A percentile compares a stretch with the other conserved stretches of the same genome.
phyloP scores from a whole-genome alignment of 192 early-diverging fungal genomes.

The Coemansia sp. region DNA sequence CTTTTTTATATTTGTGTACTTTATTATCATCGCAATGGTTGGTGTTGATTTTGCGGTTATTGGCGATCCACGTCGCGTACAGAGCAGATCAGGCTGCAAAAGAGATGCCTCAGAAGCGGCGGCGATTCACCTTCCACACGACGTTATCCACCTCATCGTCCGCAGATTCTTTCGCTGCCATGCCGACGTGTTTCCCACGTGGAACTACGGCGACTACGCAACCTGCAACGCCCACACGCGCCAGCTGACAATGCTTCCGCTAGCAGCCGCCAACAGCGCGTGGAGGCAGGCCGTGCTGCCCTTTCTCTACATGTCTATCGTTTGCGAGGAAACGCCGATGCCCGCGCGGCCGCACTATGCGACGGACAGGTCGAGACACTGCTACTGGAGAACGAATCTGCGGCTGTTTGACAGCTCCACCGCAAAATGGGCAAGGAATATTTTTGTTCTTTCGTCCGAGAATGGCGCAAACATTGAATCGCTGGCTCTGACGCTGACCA shows the following conservation, averaged over 20 bases:
- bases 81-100: neutral
- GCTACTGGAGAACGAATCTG: conserved; percentile 5
- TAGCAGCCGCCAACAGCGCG: conserved; percentile 7
- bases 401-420: neutral
- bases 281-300: conserved; percentile 14
- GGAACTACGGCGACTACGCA: conserved; percentile 5
- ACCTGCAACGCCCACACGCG: conserved; percentile 1
- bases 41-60: neutral
- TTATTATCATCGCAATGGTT: neutral
- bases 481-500: neutral
- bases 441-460: neutral
- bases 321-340: conserved; percentile 12
- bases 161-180: conserved; percentile 3
- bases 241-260: neutral
- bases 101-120: neutral
- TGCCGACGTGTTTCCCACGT: conserved; percentile 1
- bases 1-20: neutral
- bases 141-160: conserved; percentile 10
- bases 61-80: neutral
- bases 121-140: neutral
- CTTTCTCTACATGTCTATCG: conserved; percentile 14
- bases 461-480: conserved; percentile 1
- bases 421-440: neutral
- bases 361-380: neutral
- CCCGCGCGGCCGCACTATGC: neutral